Conservation (phyloP, 2,329 filamentous ascomycete genomes). For the Ceratocystiopsis brevicomis region DNA sequence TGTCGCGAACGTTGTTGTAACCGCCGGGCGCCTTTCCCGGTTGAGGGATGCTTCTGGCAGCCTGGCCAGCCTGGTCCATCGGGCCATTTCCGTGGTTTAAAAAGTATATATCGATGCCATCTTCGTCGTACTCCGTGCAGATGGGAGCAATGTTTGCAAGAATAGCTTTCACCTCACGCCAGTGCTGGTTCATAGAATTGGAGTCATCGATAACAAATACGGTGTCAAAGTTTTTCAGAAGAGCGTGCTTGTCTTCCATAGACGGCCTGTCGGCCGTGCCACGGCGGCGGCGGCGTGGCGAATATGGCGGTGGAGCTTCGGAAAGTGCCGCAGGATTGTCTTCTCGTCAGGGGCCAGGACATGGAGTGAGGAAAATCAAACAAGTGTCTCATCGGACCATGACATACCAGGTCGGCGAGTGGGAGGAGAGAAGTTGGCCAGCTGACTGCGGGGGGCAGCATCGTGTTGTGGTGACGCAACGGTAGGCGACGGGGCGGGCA, state of each 20-base stretch:
- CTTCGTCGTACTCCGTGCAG: constrained; percentile 58
- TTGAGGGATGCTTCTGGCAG: constrained; percentile 2
- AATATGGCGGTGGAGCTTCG: too few relatives aligned
- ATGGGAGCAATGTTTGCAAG: constrained; percentile 61
- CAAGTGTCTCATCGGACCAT: too few relatives aligned
- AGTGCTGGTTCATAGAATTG: constrained; percentile 62
- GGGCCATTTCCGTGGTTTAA: constrained; percentile 43
- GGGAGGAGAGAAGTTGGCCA: too few relatives aligned
- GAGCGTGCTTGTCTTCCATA: constrained; percentile 27
- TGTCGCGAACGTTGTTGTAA: constrained; percentile 45
- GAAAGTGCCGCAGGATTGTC: too few relatives aligned
- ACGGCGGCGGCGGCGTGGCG: too few relatives aligned
- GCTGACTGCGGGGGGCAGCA: too few relatives aligned
- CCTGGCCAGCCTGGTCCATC: not conserved
- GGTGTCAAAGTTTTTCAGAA: constrained; percentile 67
- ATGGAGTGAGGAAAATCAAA: too few relatives aligned
- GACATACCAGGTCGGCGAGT: too few relatives aligned
- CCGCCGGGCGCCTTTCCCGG: constrained; percentile 24
- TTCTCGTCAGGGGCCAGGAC: too few relatives aligned
- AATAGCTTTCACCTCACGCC: constrained; percentile 54
- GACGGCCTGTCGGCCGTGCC: too few relatives aligned
- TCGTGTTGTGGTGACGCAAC: too few relatives aligned
- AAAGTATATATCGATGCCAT: constrained; percentile 86
- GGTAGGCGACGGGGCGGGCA: too few relatives aligned
- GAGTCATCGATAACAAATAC: constrained; percentile 84